Evolutionary conservation across 169 alveolate species (phyloP), one percentile per base, ranked within the genome.

Genomic region (Plasmodium adleri): DNA sequence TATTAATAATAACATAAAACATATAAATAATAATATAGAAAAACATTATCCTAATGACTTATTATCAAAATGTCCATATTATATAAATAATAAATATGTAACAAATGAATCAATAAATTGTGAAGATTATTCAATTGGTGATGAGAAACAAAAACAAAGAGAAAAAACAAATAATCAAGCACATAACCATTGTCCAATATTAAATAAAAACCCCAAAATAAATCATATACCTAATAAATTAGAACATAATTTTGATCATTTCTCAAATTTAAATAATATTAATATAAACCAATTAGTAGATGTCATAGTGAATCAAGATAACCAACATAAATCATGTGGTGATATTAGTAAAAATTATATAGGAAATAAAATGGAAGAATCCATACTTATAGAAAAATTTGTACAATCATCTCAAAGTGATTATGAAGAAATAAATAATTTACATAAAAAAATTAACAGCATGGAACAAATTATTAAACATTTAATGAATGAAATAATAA

Each of bases 401-500:
- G 92, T 85, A 54, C 71, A 52, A 43, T 60, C 72, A 52, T 71
- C 28, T 3, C 87, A 85, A 45, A 71, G 72, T 58, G 75, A 71
- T 39, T 22, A 72, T 7, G 73, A 64, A 12, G 67, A 85, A 54
- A n/a, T 85, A 66, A 50, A 59, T 17, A 85, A 72, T 60, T 85
- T 85, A 43, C 24, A 43, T 22, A 85, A 58, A 85, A 85, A 85
- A 64, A 24, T 85, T 12, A 71, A 28, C 15, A 85, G 92, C 56
- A 85, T 85, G 92, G 92, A 85, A 39, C 47, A 70, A 28, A 47
- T 85, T 60, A 85, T 85, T 26, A 85, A 85, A 60, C 75, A 85
- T 62, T 85, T 85, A 47, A 71, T 85, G 32, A 52, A 60, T 22
- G 92, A 85, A 71, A 85, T 85, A 39, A 26, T 59, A 39, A 71